These are phyloP conservation scores for Verticillium longisporum DNA, from an alignment of 2,329 filamentous ascomycete genomes.

Conservation along the genomic window DNA sequence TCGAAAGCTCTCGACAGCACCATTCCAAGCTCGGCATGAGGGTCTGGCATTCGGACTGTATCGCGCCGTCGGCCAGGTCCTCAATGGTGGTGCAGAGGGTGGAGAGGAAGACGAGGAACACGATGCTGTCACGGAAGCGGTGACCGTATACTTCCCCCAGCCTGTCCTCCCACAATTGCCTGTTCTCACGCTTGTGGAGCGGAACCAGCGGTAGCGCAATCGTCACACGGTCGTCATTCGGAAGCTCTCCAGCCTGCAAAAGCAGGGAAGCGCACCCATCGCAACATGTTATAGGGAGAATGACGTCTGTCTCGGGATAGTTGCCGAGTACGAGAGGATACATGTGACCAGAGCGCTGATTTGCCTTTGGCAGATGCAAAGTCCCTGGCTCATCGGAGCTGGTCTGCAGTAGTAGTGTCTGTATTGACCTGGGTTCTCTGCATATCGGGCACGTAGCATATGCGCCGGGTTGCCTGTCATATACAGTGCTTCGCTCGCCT, in stretches of 20 bases:
- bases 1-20: neutral
- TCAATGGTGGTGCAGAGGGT: neutral
- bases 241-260: neutral
- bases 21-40: neutral
- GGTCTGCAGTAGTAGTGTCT: neutral
- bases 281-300: neutral
- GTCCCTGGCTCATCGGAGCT: neutral
- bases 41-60: neutral
- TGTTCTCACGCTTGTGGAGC: neutral
- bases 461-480: neutral
- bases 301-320: neutral
- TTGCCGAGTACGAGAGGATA: neutral
- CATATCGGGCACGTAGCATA: neutral
- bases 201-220: neutral
- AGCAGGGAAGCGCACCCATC: neutral
- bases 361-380: neutral
- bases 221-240: neutral
- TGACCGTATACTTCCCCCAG: neutral
- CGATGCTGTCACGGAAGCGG: neutral
- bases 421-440: neutral
- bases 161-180: neutral
- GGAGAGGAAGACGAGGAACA: neutral
- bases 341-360: neutral
- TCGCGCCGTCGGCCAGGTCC: neutral
- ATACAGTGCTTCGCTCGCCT: neutral